A percentile compares a stretch with the other conserved stretches of the same genome.
Evolutionary conservation across 306 rosid genomes (phyloP).

Genomic region (Sindora glabra): DNA sequence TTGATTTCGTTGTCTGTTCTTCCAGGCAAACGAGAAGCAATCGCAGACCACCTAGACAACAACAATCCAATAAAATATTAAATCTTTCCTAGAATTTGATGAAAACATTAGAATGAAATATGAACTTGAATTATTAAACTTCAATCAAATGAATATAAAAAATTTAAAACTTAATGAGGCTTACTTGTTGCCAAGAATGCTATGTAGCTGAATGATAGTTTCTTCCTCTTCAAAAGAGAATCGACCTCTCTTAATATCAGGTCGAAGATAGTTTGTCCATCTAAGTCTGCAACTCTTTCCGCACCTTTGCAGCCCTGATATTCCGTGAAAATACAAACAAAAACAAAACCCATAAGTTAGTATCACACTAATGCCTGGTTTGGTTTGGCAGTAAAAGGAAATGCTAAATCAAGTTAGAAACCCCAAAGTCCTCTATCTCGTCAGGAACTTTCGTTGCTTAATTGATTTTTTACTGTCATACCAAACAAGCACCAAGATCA

Average conservation of each 20-base stretch:
- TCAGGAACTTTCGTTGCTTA: no score
- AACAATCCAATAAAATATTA: background rate
- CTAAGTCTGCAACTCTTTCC: constrained; percentile 97
- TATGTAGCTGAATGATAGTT: constrained; percentile 82
- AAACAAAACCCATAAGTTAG: background rate
- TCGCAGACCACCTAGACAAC: constrained; percentile 74
- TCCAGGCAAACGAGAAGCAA: constrained; percentile 86
- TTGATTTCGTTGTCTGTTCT: constrained; percentile 94
- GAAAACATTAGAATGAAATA: no score
- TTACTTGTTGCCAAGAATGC: constrained; percentile 87
- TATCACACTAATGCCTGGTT: no score
- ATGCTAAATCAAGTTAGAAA: no score
- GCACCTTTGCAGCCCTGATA: constrained; percentile 88
- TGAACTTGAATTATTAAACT: no score
- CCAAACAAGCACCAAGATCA: background rate
- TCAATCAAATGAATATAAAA: no score
- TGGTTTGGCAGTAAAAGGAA: no score
- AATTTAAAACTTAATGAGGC: no score
- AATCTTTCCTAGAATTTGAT: background rate
- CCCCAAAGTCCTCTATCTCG: no score
- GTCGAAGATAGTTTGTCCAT: constrained; percentile 95
- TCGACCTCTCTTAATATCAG: constrained; percentile 86
- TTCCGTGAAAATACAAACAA: background rate
- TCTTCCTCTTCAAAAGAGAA: constrained; percentile 93
- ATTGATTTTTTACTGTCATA: background rate